Evolutionary conservation across 176 grass and related monocot species (phyloP).

Genomic region (Metroxylon sagu): DNA sequence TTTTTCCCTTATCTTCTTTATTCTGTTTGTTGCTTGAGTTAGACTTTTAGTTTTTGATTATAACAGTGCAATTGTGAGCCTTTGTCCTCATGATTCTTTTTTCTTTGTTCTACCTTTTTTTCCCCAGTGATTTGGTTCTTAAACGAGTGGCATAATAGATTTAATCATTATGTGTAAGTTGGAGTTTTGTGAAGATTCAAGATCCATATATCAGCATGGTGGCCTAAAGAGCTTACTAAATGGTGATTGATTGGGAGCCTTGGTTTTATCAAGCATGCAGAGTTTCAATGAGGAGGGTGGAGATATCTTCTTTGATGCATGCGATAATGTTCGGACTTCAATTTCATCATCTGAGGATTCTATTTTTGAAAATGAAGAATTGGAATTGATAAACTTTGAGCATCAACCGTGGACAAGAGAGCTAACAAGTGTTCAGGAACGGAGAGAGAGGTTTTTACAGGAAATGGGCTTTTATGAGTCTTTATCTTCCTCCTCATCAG

Average conservation of each 20-base stretch:
- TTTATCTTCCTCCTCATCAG: conserved; percentile 3
- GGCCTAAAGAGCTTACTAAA: conserved; percentile 1
- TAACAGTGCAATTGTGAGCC: no score
- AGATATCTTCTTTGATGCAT: conserved; percentile 24
- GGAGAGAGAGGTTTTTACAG: conserved; percentile 50
- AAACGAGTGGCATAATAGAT: neutral
- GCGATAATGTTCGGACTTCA: conserved; percentile 35
- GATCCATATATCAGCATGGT: neutral
- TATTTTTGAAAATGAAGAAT: conserved; percentile 28
- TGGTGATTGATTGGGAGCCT: neutral
- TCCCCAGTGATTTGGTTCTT: no score
- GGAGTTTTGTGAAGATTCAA: neutral
- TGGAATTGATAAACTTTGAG: conserved; percentile 19
- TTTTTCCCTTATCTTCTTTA: no score
- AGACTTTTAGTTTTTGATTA: no score
- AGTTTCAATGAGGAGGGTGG: neutral
- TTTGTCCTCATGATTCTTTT: no score
- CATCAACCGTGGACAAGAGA: conserved; percentile 42
- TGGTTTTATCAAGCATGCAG: conserved; percentile 1
- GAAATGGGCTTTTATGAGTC: conserved; percentile 53
- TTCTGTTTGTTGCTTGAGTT: no score
- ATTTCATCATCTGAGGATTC: conserved; percentile 37
- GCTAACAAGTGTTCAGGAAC: conserved; percentile 61
- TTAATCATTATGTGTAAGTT: neutral
- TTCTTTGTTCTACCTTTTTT: no score